Evolutionary conservation across 371 early-diverging fungal species (phyloP).

Genomic region (Dichotomocladium elegans): DNA sequence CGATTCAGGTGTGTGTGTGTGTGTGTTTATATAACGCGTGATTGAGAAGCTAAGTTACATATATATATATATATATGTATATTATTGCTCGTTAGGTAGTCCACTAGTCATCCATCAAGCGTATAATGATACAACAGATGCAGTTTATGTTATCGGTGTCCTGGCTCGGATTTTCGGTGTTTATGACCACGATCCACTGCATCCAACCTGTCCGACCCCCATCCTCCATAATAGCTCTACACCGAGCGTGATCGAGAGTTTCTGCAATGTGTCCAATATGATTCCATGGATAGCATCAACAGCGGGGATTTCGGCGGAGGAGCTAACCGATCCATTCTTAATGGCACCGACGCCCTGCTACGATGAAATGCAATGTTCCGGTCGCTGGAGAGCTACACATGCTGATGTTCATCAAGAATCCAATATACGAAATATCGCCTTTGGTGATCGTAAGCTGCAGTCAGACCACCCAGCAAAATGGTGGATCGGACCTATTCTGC

Average conservation of each 20-base stretch:
- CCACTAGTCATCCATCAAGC: slow-evolving; percentile 16
- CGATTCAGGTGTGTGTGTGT: slow-evolving; percentile 29
- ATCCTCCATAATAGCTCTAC: neutral
- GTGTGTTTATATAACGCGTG: neutral
- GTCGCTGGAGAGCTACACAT: slow-evolving; percentile 2
- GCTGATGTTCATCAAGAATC: neutral
- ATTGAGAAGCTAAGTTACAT: neutral
- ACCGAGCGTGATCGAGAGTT: slow-evolving; percentile 13
- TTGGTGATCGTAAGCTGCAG: slow-evolving; percentile 3
- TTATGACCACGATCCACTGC: slow-evolving; percentile 15
- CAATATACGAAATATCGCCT: slow-evolving; percentile 7
- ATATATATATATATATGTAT: neutral
- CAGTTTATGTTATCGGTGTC: slow-evolving; percentile 24
- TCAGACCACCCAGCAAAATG: slow-evolving; percentile 5
- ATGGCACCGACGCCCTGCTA: slow-evolving; percentile 1
- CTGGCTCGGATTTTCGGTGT: slow-evolving; percentile 41
- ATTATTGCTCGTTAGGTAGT: neutral
- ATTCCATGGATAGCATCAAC: slow-evolving; percentile 12
- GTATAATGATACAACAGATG: slow-evolving; percentile 1
- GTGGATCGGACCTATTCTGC: slow-evolving; percentile 12
- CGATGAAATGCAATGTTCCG: slow-evolving; percentile 4
- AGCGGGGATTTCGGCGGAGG: slow-evolving; percentile 6
- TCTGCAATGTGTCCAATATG: slow-evolving; percentile 10
- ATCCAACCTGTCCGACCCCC: slow-evolving; percentile 28
- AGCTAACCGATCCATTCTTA: slow-evolving; percentile 10